Evolutionary conservation across 768 basidiomycete species (phyloP).

Genomic region (Mycena galopus): DNA sequence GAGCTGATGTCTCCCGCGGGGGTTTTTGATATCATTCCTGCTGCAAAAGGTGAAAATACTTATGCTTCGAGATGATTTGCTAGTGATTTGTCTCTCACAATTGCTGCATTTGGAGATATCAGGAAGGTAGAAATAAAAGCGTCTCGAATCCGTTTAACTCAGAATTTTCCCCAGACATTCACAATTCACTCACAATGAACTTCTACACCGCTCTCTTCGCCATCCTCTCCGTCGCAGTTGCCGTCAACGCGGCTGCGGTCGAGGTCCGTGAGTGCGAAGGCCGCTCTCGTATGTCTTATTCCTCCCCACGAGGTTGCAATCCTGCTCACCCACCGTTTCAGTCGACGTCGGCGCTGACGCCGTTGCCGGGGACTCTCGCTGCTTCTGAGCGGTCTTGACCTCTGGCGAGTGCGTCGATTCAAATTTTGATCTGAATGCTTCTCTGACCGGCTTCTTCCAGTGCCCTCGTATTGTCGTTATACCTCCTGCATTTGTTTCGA

Average conservation of each 20-base stretch:
- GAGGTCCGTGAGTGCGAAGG: conserved; percentile 12
- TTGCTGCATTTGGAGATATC: neutral
- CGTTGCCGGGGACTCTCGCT: conserved; percentile 5
- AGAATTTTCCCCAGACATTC: neutral
- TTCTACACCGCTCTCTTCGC: conserved; percentile 12
- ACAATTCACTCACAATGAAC: conserved; percentile 8
- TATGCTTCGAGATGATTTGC: too few relatives aligned
- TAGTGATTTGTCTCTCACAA: too few relatives aligned
- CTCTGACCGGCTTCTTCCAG: too few relatives aligned
- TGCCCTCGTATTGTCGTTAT: too few relatives aligned
- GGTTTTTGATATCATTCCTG: too few relatives aligned
- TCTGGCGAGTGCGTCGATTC: too few relatives aligned
- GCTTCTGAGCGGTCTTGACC: conserved; percentile 4
- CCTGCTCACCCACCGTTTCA: neutral
- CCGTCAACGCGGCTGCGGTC: conserved; percentile 2
- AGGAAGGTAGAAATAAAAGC: neutral
- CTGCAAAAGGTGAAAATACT: too few relatives aligned
- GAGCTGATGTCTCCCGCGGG: too few relatives aligned
- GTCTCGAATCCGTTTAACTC: neutral
- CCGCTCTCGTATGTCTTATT: conserved; percentile 1
- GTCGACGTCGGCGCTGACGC: neutral
- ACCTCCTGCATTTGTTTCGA: too few relatives aligned
- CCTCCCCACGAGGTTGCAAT: neutral
- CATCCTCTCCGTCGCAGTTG: too few relatives aligned
- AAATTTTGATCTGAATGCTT: too few relatives aligned